phyloP scores from a whole-genome alignment of 2,329 filamentous ascomycete genomes.

The Ophiosphaerella narmari region DNA sequence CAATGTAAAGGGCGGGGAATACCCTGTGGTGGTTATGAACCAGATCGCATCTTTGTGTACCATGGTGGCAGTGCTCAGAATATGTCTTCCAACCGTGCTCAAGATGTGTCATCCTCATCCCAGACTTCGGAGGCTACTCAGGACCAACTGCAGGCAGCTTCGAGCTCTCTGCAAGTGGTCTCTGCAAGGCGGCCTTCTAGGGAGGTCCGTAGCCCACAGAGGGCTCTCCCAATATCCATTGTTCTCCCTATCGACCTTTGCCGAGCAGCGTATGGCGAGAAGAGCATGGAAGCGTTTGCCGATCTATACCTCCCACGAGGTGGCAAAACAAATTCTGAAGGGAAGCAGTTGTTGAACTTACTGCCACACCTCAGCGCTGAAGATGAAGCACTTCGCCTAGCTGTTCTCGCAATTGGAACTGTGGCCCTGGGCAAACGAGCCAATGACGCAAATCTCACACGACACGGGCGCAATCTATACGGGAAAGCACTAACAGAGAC shows the following conservation, averaged over 20 bases:
- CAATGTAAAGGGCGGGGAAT: slow-evolving; percentile 64
- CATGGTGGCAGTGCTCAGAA: slow-evolving; percentile 7
- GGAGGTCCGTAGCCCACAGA: not conserved
- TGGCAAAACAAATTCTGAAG: slow-evolving; percentile 8
- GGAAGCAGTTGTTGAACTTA: slow-evolving; percentile 17
- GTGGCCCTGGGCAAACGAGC: slow-evolving; percentile 26
- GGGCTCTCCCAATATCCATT: not conserved
- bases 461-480: slow-evolving; percentile 30
- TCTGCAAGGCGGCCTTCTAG: not conserved
- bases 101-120: too few relatives aligned
- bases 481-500: slow-evolving; percentile 31
- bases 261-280: slow-evolving; percentile 29
- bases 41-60: slow-evolving; percentile 65
- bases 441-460: slow-evolving; percentile 17
- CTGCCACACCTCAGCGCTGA: slow-evolving; percentile 22
- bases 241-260: slow-evolving; percentile 18
- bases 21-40: slow-evolving; percentile 67
- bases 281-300: slow-evolving; percentile 26
- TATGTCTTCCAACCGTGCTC: too few relatives aligned
- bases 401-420: slow-evolving; percentile 29
- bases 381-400: slow-evolving; percentile 30
- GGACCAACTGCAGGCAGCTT: too few relatives aligned
- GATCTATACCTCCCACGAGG: slow-evolving; percentile 23
- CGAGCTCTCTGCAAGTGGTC: not conserved
- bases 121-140: not conserved